Evolutionary conservation across 768 basidiomycete species (phyloP), one percentile per base, ranked within the genome.

Genomic region (Amanita brunnescens): DNA sequence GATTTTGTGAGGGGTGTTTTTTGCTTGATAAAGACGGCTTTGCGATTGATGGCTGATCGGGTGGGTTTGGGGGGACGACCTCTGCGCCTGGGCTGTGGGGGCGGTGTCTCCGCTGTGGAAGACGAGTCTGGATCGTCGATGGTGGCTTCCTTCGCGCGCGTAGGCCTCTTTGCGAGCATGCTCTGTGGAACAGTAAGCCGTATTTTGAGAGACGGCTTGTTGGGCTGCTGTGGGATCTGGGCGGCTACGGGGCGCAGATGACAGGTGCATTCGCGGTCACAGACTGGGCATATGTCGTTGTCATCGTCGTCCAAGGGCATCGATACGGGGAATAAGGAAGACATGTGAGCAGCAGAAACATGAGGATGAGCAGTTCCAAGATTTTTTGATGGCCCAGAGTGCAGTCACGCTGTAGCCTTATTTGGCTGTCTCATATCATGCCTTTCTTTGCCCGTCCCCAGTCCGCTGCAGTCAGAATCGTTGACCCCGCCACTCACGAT

Each of bases 191-290:
- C 70, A 44, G 80, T 81, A 54, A 87, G 77, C 65, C 80, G 84
- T 70, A 87, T 86, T 72, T 87, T 88, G 60, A 87, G 74, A 4
- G 78, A 67, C 1, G 66, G 55, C n/a, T n/a, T n/a, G n/a, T n/a
- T n/a, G 56, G 30, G 66, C 58, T 50, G 63, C 57, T 59, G 62
- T 58, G 49, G 39, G 33, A 40, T 38, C 29, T 67, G 71, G 72
- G 75, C 65, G 75, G 7, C 7, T 29, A 29, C 26, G 26, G 26
- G 26, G 3, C 26, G 26, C 3, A 7, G 26, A 29, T 7, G 26
- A 29, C 88, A 91, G 26, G 85, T 90, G 73, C 88, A 91, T 62
- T 87, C 83, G 62, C 85, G 83, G 74, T 91, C 89, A 86, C 88
- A 91, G 57, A 91, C 87, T 6, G 87, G 88, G 67, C 88, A 91